Conservation (phyloP, 2,329 filamentous ascomycete genomes). For the Akanthomyces lecanii region DNA sequence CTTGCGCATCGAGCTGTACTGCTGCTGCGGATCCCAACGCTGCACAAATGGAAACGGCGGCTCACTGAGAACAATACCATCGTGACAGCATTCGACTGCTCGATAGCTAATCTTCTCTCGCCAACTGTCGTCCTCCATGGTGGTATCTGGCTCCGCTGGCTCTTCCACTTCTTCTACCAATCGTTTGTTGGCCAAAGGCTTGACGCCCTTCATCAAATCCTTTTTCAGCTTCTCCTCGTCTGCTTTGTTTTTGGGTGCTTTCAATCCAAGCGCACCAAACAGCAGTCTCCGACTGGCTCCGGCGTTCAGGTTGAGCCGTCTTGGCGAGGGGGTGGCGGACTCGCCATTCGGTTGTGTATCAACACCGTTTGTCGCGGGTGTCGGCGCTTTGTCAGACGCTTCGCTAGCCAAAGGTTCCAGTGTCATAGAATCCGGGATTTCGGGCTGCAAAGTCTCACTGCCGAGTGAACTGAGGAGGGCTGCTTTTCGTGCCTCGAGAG, state of each 20-base stretch:
- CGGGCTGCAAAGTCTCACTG: constrained; percentile 14
- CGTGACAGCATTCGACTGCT: constrained; percentile 80
- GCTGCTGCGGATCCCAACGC: constrained; percentile 78
- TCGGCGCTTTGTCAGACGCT: constrained; percentile 8
- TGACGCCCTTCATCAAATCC: constrained; percentile 54
- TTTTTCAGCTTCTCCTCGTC: constrained; percentile 62
- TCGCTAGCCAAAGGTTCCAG: constrained; percentile 7
- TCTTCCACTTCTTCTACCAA: constrained; percentile 23
- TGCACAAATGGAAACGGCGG: constrained; percentile 90
- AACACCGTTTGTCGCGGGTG: not conserved
- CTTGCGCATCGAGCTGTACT: constrained; percentile 39
- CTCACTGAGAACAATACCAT: constrained; percentile 62
- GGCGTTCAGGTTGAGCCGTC: constrained; percentile 35
- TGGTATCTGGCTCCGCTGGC: constrained; percentile 18
- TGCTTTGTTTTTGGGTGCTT: constrained; percentile 61
- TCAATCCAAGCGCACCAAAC: constrained; percentile 68
- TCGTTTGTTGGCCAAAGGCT: constrained; percentile 36
- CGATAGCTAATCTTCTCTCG: constrained; percentile 66
- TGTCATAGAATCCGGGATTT: not conserved
- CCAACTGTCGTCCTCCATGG: constrained; percentile 60
- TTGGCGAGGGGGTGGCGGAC: not conserved
- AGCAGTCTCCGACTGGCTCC: constrained; percentile 63
- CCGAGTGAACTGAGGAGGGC: constrained; percentile 11
- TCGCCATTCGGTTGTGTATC: constrained; percentile 12
- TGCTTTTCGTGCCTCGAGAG: constrained; percentile 10